Conservation (phyloP, 2,329 filamentous ascomycete genomes). For the Aspergillus fijiensis region DNA sequence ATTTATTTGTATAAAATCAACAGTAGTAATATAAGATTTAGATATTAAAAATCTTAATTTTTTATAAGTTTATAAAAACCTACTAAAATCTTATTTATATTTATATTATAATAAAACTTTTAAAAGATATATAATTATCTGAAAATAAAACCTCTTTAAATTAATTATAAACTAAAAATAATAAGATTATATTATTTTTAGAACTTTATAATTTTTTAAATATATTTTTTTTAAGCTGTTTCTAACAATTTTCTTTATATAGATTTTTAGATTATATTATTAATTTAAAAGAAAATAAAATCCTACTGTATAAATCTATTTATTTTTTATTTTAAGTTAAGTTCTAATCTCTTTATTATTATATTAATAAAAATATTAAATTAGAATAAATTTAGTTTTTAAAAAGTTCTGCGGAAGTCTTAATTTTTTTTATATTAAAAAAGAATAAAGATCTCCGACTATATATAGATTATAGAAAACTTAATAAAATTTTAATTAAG, state of each 20-base stretch:
- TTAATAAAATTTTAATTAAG: neutral
- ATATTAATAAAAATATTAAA: constrained; percentile 4
- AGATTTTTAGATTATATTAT: neutral
- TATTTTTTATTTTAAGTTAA: neutral
- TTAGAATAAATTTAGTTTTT: neutral
- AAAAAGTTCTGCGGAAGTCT: neutral
- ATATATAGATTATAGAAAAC: neutral
- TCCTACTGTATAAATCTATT: neutral
- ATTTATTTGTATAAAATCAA: neutral
- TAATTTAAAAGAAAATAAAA: neutral
- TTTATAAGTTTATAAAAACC: too few relatives aligned
- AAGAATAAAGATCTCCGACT: neutral
- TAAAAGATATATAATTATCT: neutral
- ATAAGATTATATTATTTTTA: neutral
- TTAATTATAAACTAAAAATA: neutral
- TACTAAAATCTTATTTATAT: neutral
- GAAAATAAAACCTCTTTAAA: neutral
- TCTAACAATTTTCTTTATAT: neutral
- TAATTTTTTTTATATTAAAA: neutral
- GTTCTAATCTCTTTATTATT: neutral
- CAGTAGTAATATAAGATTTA: neutral
- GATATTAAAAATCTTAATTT: too few relatives aligned
- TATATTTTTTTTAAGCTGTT: neutral
- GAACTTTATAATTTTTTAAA: neutral
- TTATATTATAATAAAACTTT: neutral